These are phyloP conservation scores for Colletotrichum gigasporum DNA, from an alignment of 2,329 filamentous ascomycete genomes.

Conservation along the genomic window DNA sequence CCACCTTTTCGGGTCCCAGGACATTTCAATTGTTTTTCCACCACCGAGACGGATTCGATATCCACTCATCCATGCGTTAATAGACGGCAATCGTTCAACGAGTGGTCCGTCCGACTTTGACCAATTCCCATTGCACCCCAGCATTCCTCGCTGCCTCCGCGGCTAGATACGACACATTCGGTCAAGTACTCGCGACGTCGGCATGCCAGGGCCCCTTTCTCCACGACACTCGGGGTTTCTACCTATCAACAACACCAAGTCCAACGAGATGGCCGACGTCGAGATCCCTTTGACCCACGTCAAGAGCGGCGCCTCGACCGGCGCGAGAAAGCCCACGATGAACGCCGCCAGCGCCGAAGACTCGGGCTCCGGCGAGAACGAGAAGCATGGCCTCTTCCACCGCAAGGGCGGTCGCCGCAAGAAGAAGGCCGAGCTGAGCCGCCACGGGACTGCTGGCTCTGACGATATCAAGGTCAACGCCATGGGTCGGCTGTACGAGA, in stretches of 20 bases:
- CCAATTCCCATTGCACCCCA: not conserved
- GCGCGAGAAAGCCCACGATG: constrained; percentile 59
- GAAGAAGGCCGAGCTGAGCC: constrained; percentile 52
- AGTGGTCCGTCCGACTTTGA: not conserved
- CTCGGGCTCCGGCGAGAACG: constrained; percentile 44
- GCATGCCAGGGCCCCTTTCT: constrained; percentile 42
- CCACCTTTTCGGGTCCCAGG: constrained; percentile 1
- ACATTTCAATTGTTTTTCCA: not conserved
- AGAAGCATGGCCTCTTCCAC: constrained; percentile 58
- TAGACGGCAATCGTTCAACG: constrained; percentile 10
- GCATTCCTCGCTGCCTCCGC: constrained; percentile 17
- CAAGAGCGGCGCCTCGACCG: constrained; percentile 63
- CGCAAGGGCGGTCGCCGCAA: constrained; percentile 60
- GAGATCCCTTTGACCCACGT: constrained; percentile 67
- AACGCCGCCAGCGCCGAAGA: constrained; percentile 45
- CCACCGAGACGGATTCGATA: constrained; percentile 27
- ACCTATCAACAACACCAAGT: constrained; percentile 45
- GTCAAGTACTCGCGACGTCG: constrained; percentile 2
- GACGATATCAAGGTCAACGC: constrained; percentile 69
- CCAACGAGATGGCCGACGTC: constrained; percentile 44
- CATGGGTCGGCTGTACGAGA: constrained; percentile 73
- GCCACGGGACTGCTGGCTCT: constrained; percentile 54
- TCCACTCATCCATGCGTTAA: constrained; percentile 19
- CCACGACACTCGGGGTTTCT: constrained; percentile 55
- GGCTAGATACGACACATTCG: not conserved